Base-by-base conservation (phyloP, 1,284 basidiomycete species). In the Flammula alnicola region DNA sequence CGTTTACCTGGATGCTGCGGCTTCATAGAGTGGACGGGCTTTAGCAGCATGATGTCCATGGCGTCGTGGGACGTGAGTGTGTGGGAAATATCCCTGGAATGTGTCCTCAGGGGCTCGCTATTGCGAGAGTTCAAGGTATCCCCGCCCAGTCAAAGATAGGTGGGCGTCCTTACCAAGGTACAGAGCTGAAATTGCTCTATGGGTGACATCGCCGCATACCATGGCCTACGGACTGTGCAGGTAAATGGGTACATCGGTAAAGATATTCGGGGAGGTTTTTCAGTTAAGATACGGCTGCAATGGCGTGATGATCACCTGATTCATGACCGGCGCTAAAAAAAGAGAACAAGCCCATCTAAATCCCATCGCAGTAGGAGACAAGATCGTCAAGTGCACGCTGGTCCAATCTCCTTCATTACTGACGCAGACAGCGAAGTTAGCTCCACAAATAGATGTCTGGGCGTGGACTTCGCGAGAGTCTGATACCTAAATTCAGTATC, bases 381-480 rank as follows among this genome's bases (percentile, higher is more conserved):
- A 39, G 19, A 22, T 25, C 30, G 36, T 42, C 36, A 37, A 36
- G 22, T 31, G 30, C 44, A 29, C 47, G 33, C 30, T 38, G 29
- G 31, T 42, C 50, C 49, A 55, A 47, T 47, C 36, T 39, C 44
- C 20, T 12, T 43, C 25, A 40, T 32, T 38, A 44, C 27, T 37
- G 43, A 46, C 40, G 44, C 44, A 22, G 40, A 43, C 19, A 42
- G 22, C 35, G 16, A 36, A 36, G n/a, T 19, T 12, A n/a, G 32
- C 11, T 19, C 35, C 16, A 44, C 19, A 37, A 51, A 32, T 30
- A 39, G n/a, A 37, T 37, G 26, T 38, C 12, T 32, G 45, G 47
- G 46, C 54, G 54, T 56, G 54, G 51, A 46, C 41, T 45, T 37
- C 41, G 42, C 44, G 51, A 48, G 47, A 50, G 42, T 47, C 26